Base-by-base conservation (phyloP, 2,329 filamentous ascomycete genomes). In the Colletotrichum musae region DNA sequence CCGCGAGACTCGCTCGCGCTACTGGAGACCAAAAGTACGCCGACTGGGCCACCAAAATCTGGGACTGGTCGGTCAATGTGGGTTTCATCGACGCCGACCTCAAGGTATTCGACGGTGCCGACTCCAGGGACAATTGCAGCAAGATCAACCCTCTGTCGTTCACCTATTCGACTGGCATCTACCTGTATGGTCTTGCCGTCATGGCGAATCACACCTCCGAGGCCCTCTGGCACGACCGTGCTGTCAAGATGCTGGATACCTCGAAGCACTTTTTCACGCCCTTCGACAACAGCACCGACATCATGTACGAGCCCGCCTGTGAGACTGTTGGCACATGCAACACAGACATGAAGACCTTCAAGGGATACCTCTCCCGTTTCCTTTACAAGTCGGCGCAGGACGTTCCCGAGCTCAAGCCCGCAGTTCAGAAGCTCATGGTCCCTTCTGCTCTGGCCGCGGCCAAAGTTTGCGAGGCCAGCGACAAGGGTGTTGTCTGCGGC, bases 1-100 rank as follows among this genome's bases (percentile, higher is more conserved):
- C 92, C 4, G 93, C 94, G 1, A 91, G 93, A 18, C 85, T 95
- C 15, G 92, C 91, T 28, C 88, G 91, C 54, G 90, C 89, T 69
- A 93, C 91, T 0, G 89, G 89, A 16, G 91, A 93, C 74, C 78
- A 86, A 58, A 91, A 88, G 0, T 93, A 93, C 74, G 71, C 82
- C 15, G 86, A 92, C 18, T 94, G 91, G 92, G 91, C 92, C 1
- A 78, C 84, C 53, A 89, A 88, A 75, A 81, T 89, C n/a, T 93
- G 86, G 81, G 87, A 93, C 73, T 94, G 92, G 91, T 86, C 86
- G 1, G 77, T 79, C 53, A 78, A 81, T 2, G 79, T 90, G 7
- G 87, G 88, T 15, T 82, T 94, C 66, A 86, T 93, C 71, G 86
- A 88, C 71, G 64, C 78, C 10, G 72, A 83, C 32, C 90, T 83